Evolutionary conservation across 2,329 filamentous ascomycete genomes (phyloP), one percentile per base, ranked within the genome.

Genomic region (Lachnum nothofagi): DNA sequence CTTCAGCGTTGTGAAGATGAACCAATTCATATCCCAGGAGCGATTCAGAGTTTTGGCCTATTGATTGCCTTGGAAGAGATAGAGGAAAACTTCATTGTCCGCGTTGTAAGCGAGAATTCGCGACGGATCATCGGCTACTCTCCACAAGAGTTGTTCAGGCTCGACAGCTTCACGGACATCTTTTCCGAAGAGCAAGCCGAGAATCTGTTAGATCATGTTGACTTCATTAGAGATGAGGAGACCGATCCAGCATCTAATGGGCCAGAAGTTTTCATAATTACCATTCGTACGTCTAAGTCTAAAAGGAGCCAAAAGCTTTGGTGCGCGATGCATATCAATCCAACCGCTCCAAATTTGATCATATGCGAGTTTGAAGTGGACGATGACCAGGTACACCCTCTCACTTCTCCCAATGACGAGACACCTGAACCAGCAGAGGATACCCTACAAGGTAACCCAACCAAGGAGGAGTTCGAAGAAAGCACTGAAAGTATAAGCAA

Each of bases 331-430:
- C 90, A 95, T 61, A 77, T 87, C 48, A 86, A 83, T 44, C 76
- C 83, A 1, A 69, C 73, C 1, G 81, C 89, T 54, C 78, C 81
- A 0, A 79, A 87, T 39, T 67, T 91, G 20, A 72, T 95, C 23
- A 85, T 95, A 8, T 94, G 88, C 72, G 90, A 95, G 62, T 91
- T 95, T 49, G 90, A 95, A 64, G 68, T 89, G 2, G 88, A 95
- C 63, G 85, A 95, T 53, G 88, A 94, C 54, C 67, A 72, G 0
- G 66, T 78, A 4, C 79, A 83, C 58, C 88, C 88, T 1, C 68
- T 91, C 5, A 79, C 84, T 1, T 83, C 86, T 2, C 60, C 67
- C 3, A 76, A 79, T 42, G 80, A 85, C 34, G 60, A 69, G 3
- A 80, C 76, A 0, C 82, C 82, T 0, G 80, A 83, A 6, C 67